phyloP scores from a whole-genome alignment of 2,329 filamentous ascomycete genomes.

The Colletotrichum sp. region DNA sequence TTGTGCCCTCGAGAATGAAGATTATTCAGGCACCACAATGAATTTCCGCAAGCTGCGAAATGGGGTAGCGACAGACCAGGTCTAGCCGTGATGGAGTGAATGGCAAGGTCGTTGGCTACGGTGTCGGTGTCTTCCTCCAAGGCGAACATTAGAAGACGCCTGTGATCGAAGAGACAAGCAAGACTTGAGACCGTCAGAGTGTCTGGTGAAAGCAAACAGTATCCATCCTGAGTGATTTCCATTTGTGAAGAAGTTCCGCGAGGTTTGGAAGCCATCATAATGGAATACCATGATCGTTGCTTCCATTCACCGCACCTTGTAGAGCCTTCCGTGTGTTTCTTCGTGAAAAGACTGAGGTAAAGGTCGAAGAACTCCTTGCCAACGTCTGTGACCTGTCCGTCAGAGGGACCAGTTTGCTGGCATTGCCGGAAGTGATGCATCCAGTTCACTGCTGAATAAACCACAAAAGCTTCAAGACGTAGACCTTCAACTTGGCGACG shows the following conservation, averaged over 20 bases:
- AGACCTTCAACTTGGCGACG: no score
- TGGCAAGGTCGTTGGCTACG: rapidly evolving
- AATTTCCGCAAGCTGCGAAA: background rate
- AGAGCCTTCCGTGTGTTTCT: background rate
- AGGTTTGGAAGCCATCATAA: background rate
- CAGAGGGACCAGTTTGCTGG: background rate
- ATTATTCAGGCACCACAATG: background rate
- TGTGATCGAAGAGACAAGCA: background rate
- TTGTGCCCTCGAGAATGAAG: background rate
- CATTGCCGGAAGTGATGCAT: background rate
- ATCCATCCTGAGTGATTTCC: no score
- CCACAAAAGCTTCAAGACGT: background rate
- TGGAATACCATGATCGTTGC: background rate
- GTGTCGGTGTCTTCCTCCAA: background rate
- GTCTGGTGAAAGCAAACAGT: rapidly evolving
- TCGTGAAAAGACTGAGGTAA: background rate
- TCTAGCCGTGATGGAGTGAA: rapidly evolving
- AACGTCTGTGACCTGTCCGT: background rate
- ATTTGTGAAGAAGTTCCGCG: no score
- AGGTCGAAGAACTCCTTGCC: background rate
- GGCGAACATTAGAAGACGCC: background rate
- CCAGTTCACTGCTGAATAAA: background rate
- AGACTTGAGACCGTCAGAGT: background rate
- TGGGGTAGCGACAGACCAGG: background rate
- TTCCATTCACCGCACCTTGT: rapidly evolving